These are phyloP conservation scores for Macrocybe gigantea DNA, from an alignment of 768 basidiomycete species.

Conservation along the genomic window DNA sequence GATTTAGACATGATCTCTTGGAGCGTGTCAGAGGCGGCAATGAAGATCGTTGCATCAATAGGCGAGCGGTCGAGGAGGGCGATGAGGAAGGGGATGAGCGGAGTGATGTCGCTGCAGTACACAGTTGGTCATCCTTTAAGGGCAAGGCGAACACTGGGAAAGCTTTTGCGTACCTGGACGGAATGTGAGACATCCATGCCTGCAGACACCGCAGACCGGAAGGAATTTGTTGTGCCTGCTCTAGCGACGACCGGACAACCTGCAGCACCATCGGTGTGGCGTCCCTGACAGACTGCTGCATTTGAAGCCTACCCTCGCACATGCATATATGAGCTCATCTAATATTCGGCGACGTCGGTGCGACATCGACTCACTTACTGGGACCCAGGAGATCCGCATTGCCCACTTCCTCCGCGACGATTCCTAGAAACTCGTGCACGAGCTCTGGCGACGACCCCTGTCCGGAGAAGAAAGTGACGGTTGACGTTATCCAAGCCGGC, in stretches of 20 bases:
- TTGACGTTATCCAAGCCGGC: slow-evolving; percentile 73
- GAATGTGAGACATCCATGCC: slow-evolving; percentile 74
- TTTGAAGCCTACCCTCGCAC: slow-evolving; percentile 40
- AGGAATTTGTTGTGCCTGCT: slow-evolving; percentile 43
- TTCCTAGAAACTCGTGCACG: slow-evolving; percentile 72
- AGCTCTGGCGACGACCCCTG: slow-evolving; percentile 53
- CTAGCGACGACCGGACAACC: slow-evolving; percentile 56
- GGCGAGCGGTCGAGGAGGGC: slow-evolving; percentile 49
- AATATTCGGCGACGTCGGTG: neutral
- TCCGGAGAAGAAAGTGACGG: slow-evolving; percentile 55
- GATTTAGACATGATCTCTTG: slow-evolving; percentile 78
- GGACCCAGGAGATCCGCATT: slow-evolving; percentile 69
- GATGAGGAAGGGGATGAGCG: slow-evolving; percentile 62
- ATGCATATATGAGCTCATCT: too few relatives aligned
- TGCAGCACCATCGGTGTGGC: slow-evolving; percentile 68
- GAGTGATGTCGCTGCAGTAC: slow-evolving; percentile 54
- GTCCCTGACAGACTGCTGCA: slow-evolving; percentile 60
- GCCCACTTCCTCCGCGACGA: slow-evolving; percentile 78
- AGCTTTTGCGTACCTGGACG: slow-evolving; percentile 48
- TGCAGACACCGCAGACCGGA: slow-evolving; percentile 77
- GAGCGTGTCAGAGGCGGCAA: slow-evolving; percentile 63
- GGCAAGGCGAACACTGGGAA: neutral
- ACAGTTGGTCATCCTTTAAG: neutral
- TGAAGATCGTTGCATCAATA: slow-evolving; percentile 49
- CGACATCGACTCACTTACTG: slow-evolving; percentile 52